Evolutionary conservation across 106 monocot species (phyloP), one percentile per base, ranked within the genome.

Genomic region (Narthecium ossifragum): DNA sequence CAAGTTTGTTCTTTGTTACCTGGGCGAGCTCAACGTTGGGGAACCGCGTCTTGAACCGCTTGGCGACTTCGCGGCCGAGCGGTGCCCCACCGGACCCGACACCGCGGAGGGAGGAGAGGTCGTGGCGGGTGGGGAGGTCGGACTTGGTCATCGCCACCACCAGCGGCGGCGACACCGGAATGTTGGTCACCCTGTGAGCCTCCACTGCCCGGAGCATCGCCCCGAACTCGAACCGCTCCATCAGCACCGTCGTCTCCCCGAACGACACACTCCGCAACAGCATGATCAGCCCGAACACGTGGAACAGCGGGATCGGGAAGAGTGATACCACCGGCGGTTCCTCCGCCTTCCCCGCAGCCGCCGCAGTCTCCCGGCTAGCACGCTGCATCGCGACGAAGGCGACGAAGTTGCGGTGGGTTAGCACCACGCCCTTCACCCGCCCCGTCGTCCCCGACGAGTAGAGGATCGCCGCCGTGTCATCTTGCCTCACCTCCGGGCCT

Each of bases 271-370:
- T 25, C 20, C 70, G 51, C 25, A 86, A 37, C 28, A 62, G 11
- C 82, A 82, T 82, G 66, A 72, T 53, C 55, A 75, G 64, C 15
- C 82, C 86, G 32, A 78, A 80, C 24, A 80, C 72, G 62, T 86
- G 86, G 62, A 82, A 86, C 51, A 86, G 32, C 14, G 82, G 86
- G 0, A 76, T 24, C 26, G 77, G 70, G 55, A 81, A 62, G 15
- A 81, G 67, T 18, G 33, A 53, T 30, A 65, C 67, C 38, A 47
- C 14, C 50, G 66, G 73, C 27, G 37, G 10, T 18, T 53, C 58
- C 8, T 29, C 51, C 34, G 34, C 56, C 20, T 24, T 47, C 1
- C 41, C 33, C n/a, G n/a, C n/a, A n/a, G n/a, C n/a, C n/a, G n/a
- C n/a, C n/a, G n/a, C n/a, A n/a, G n/a, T n/a, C n/a, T n/a, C n/a